Evolutionary conservation across 768 basidiomycete genomes (phyloP).

Genomic region (Tephrocybe sp.): DNA sequence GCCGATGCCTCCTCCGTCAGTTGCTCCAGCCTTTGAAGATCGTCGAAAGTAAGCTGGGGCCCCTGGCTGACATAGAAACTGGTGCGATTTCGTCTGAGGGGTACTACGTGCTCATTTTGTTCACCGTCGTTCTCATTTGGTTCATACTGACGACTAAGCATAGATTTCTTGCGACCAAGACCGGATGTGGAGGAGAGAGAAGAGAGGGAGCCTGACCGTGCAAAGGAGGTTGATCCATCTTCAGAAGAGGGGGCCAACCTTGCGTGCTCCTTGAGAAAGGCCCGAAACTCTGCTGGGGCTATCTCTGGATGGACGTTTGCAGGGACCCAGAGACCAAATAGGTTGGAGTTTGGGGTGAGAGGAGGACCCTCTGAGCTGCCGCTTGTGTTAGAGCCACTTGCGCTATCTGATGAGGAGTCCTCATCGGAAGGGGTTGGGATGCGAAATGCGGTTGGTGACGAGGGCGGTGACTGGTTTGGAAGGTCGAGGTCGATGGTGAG

Average conservation of each 20-base stretch:
- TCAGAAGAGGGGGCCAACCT: conserved; percentile 55
- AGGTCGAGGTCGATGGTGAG: conserved; percentile 91
- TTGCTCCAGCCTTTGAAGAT: conserved; percentile 92
- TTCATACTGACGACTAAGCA: conserved; percentile 92
- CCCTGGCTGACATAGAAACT: conserved; percentile 64
- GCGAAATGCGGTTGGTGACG: conserved; percentile 59
- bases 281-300: conserved; percentile 92
- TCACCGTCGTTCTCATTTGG: conserved; percentile 76
- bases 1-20: conserved; percentile 86
- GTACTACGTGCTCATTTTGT: conserved; percentile 65
- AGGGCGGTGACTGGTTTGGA: conserved; percentile 65
- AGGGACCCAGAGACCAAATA: conserved; percentile 81
- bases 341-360: conserved; percentile 48
- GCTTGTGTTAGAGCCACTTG: conserved; percentile 23
- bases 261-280: conserved; percentile 92
- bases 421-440: conserved; percentile 26
- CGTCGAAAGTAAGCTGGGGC: conserved; percentile 88
- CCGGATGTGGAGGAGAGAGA: conserved; percentile 39
- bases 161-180: conserved; percentile 84
- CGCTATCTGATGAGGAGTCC: conserved; percentile 23
- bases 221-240: conserved; percentile 33
- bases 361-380: conserved; percentile 21
- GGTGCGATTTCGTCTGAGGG: conserved; percentile 65
- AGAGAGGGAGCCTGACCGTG: conserved; percentile 43
- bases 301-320: conserved; percentile 96